Evolutionary conservation across 192 early-diverging fungal species (phyloP).

Genomic region (Jimgerdemannia flammicorona): DNA sequence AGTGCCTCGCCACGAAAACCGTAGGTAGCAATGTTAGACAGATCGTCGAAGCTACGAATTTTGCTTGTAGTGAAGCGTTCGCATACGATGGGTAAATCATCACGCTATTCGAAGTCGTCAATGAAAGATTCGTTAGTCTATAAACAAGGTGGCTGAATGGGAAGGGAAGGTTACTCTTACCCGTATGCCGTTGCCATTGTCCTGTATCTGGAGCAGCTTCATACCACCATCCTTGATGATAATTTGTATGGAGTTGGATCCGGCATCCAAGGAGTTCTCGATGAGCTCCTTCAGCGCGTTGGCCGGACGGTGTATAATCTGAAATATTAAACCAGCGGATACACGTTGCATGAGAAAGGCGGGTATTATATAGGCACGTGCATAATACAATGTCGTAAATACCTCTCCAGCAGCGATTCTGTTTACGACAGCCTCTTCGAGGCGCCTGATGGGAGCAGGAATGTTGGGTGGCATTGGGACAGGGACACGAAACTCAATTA

Average conservation of each 20-base stretch:
- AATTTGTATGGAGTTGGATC: slow-evolving; percentile 81
- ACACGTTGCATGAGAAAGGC: too few species aligned
- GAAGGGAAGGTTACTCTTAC: slow-evolving; percentile 19
- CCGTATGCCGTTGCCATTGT: slow-evolving; percentile 91
- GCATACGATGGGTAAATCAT: slow-evolving; percentile 88
- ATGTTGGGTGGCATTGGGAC: not conserved
- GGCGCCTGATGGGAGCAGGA: slow-evolving; percentile 60
- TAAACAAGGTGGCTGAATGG: too few species aligned
- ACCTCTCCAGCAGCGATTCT: slow-evolving; percentile 98
- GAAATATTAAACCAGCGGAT: too few species aligned
- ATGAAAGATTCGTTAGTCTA: too few species aligned
- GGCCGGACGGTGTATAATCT: slow-evolving; percentile 92
- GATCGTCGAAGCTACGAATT: slow-evolving; percentile 79
- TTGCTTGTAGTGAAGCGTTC: slow-evolving; percentile 97
- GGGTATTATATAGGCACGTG: too few species aligned
- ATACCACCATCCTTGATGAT: slow-evolving; percentile 87
- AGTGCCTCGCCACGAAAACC: slow-evolving; percentile 97
- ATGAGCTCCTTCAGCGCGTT: slow-evolving; percentile 97
- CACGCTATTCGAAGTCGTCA: slow-evolving; percentile 49
- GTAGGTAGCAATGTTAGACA: slow-evolving; percentile 81
- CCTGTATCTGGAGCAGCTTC: slow-evolving; percentile 91
- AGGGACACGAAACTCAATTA: too few species aligned
- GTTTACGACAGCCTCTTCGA: slow-evolving; percentile 88
- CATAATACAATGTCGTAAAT: too few species aligned
- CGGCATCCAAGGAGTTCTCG: slow-evolving; percentile 95